phyloP scores from a whole-genome alignment of 1,284 basidiomycete species.

The Pyrrhoderma lamaoense region DNA sequence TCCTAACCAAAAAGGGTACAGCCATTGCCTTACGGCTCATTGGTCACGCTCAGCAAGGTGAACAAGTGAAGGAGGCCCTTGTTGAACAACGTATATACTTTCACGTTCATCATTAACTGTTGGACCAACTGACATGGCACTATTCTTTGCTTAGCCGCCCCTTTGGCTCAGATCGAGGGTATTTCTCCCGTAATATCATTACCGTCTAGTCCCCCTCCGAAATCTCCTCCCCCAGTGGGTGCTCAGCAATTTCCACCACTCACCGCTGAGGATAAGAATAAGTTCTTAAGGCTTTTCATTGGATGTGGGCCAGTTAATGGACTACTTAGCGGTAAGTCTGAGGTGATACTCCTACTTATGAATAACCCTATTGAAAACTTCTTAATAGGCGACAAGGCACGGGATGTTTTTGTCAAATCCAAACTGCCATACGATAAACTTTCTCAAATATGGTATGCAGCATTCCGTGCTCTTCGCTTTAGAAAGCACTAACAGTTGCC shows the following conservation, averaged over 20 bases:
- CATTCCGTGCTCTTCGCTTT: neutral
- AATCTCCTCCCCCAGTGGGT: conserved; percentile 47
- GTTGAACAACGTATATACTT: conserved; percentile 55
- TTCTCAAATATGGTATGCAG: conserved; percentile 83
- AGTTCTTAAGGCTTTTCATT: conserved; percentile 76
- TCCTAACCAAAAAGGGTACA: conserved; percentile 80
- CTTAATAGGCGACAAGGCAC: conserved; percentile 80
- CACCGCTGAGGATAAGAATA: conserved; percentile 71
- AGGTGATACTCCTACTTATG: neutral
- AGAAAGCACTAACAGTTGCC: neutral
- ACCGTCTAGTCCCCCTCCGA: conserved; percentile 50
- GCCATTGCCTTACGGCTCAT: conserved; percentile 85
- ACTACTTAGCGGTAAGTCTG: conserved; percentile 51
- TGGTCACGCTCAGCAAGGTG: conserved; percentile 88
- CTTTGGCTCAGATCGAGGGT: conserved; percentile 76
- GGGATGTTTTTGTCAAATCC: conserved; percentile 91
- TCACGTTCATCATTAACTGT: conserved; percentile 14
- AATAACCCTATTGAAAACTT: no score
- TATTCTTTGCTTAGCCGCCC: conserved; percentile 53
- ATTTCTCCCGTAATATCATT: conserved; percentile 36
- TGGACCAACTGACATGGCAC: conserved; percentile 21
- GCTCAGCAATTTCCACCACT: conserved; percentile 49
- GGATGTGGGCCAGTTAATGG: conserved; percentile 70
- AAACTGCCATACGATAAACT: conserved; percentile 86
- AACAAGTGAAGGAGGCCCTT: conserved; percentile 54